A percentile compares a stretch with the other conserved stretches of the same genome.
These are phyloP conservation scores for Russula griseocarnosa DNA, from an alignment of 768 basidiomycete genomes.

Conservation along the genomic window DNA sequence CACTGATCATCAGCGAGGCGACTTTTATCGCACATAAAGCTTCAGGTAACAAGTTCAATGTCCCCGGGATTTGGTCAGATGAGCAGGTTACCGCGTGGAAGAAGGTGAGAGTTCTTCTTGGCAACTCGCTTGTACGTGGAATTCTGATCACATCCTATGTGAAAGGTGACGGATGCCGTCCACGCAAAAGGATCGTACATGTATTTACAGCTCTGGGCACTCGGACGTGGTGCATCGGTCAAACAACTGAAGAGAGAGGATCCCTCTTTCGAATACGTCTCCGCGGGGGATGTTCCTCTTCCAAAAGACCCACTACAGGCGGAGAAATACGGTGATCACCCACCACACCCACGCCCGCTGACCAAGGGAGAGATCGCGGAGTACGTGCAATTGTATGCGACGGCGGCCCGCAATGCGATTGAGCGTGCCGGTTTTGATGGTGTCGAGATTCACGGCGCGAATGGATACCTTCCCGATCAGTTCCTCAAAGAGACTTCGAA, in stretches of 20 bases:
- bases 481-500: conserved; percentile 40
- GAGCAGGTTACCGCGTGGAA: conserved; percentile 58
- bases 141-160: neutral
- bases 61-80: conserved; percentile 48
- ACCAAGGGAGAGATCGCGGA: conserved; percentile 48
- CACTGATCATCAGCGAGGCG: conserved; percentile 55
- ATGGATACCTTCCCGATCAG: conserved; percentile 40
- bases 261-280: conserved; percentile 29
- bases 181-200: conserved; percentile 44
- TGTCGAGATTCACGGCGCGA: conserved; percentile 38
- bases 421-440: conserved; percentile 42
- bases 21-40: conserved; percentile 50
- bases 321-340: neutral
- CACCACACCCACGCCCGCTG: conserved; percentile 44
- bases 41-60: conserved; percentile 39
- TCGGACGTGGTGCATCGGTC: conserved; percentile 39
- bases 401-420: conserved; percentile 27
- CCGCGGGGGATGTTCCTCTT: conserved; percentile 31
- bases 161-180: conserved; percentile 39
- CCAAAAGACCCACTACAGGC: neutral
- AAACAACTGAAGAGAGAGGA: conserved; percentile 29
- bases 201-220: conserved; percentile 48
- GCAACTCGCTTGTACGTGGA: neutral
- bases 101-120: conserved; percentile 34
- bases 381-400: conserved; percentile 47